Evolutionary conservation across 768 basidiomycete species (phyloP), one percentile per base, ranked within the genome.

Genomic region (Pleurotus pulmonarius): DNA sequence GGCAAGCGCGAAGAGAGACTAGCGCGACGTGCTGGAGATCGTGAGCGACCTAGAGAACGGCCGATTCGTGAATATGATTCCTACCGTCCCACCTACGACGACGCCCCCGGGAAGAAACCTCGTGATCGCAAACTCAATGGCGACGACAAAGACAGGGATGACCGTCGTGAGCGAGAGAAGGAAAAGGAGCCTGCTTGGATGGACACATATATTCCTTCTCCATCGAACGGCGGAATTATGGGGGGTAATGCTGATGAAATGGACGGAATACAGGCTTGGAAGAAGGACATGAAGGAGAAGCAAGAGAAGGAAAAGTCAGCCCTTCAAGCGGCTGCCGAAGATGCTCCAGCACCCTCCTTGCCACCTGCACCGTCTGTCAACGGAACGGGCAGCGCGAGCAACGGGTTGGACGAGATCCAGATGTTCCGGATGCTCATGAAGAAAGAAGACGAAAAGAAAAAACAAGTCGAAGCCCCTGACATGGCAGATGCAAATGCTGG

Each of bases 121-220:
- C 73, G 75, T 59, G 77, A 80, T n/a, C 71, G 65, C 12, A 80
- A 74, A 52, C 80, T 79, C 41, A 72, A 73, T 54, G 79, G 82
- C 9, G 24, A 81, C 24, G 69, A 72, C 20, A 75, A 71, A 60
- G 79, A 79, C n/a, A 70, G 71, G 56, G 76, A 73, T 18, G 76
- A 78, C 24, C 71, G 73, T 51, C 75, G 80, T 26, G 81, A 86
- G 49, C 76, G 79, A 56, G 85, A 85, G 61, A 83, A 82, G 62
- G 92, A 94, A 73, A 91, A 88, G 64, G 92, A 93, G 65, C 92
- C 91, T 20, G 91, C 91, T 15, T 94, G 91, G 91, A 94, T 94
- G 91, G 92, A 92, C 61, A 85, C 88, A 16, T 92, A 91, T 66
- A 79, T 92, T 58, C 90, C 90, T 11, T 77, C 72, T 49, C 78